phyloP scores from a whole-genome alignment of 169 alveolate genomes.

The Miamiensis avidus region DNA sequence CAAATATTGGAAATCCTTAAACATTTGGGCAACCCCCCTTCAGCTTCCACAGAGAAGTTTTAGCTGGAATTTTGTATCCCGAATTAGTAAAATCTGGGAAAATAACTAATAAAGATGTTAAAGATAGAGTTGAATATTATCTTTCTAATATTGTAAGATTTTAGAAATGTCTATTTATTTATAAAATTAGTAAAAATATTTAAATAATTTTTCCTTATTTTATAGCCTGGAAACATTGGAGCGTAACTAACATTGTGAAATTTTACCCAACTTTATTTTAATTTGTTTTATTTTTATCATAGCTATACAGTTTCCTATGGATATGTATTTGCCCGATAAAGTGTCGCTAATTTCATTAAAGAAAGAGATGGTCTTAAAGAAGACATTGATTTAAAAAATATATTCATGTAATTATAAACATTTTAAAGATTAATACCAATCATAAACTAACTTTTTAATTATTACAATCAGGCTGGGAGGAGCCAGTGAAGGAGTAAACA shows the following conservation, averaged over 20 bases:
- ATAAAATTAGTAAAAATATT: no score
- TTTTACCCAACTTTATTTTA: background rate
- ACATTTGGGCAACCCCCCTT: background rate
- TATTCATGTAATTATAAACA: background rate
- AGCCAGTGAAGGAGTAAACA: conserved; percentile 6
- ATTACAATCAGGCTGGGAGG: background rate
- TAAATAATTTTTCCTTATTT: no score
- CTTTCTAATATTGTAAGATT: background rate
- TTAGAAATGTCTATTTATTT: background rate
- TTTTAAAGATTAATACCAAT: background rate
- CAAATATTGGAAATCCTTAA: background rate
- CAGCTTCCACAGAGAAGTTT: background rate
- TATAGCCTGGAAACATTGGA: background rate
- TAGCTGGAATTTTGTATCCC: background rate
- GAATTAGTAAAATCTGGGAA: background rate
- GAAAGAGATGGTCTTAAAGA: background rate
- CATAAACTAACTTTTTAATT: background rate
- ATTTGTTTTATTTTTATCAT: background rate
- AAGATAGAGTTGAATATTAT: background rate
- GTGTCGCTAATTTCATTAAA: background rate
- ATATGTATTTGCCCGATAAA: background rate
- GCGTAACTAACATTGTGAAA: background rate
- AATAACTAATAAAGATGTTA: background rate
- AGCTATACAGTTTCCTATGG: background rate
- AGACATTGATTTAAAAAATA: background rate